A percentile compares a stretch with the other conserved stretches of the same genome.
Conservation (phyloP, 169 alveolate species). For the Cryptosporidium viatorum region DNA sequence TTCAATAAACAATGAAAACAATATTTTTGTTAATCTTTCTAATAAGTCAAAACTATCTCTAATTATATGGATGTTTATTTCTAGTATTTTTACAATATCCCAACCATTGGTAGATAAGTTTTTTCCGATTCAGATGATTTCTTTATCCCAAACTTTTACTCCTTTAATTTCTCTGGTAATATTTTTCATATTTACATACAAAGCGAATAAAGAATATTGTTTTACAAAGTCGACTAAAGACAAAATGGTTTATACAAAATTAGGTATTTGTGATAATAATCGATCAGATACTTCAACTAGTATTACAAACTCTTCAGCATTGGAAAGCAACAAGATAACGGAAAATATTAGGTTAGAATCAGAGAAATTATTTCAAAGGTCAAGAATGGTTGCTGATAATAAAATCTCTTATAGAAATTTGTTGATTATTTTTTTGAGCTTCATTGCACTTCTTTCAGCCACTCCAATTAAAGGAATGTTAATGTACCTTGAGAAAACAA, state of each 20-base stretch:
- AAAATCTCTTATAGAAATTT: constrained; percentile 5
- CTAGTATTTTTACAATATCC: constrained; percentile 46
- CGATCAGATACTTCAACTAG: background rate
- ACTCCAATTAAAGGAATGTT: constrained; percentile 42
- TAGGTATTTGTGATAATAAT: background rate
- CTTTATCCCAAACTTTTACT: constrained; percentile 30
- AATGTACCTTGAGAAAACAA: background rate
- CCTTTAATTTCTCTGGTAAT: constrained; percentile 25
- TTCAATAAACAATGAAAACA: background rate
- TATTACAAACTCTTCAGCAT: background rate
- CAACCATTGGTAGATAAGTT: constrained; percentile 34
- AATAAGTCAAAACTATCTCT: background rate
- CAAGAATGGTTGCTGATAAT: constrained; percentile 29
- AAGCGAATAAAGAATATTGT: background rate
- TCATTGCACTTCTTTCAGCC: constrained; percentile 6
- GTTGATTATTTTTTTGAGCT: constrained; percentile 25
- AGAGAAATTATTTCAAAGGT: constrained; percentile 2
- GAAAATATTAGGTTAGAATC: constrained; percentile 20
- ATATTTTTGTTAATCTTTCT: background rate
- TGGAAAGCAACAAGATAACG: background rate
- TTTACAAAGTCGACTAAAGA: background rate
- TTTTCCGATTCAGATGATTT: constrained; percentile 19
- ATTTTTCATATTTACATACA: constrained; percentile 18
- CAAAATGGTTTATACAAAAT: background rate
- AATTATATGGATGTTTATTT: constrained; percentile 54